Percentiles rank a stretch among this genome's conserved stretches.
These are phyloP conservation scores for Westerdykella sp. DNA, from an alignment of 2,329 filamentous ascomycete genomes.

Conservation along the genomic window DNA sequence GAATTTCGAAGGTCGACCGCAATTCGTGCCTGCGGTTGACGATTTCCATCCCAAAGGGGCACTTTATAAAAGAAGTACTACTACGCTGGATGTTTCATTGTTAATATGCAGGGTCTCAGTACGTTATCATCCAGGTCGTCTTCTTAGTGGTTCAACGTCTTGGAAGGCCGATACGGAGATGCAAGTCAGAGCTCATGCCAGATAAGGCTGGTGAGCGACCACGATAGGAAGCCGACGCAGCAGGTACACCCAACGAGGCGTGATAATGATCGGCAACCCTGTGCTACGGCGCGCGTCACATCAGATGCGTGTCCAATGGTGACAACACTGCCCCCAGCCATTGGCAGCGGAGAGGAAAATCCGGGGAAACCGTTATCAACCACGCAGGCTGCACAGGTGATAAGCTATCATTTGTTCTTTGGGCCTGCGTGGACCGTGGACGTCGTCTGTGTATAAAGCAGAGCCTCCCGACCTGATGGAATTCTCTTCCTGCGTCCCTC, in stretches of 20 bases:
- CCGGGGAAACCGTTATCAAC: constrained; percentile 31
- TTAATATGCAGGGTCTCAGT: constrained; percentile 6
- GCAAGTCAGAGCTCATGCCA: constrained; percentile 21
- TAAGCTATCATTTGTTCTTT: constrained; percentile 30
- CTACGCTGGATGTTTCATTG: background rate
- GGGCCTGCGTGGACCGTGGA: constrained; percentile 5
- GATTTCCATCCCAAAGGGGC: too few species aligned
- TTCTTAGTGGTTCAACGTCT: constrained; percentile 10
- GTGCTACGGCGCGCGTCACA: constrained; percentile 14
- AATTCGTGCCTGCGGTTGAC: background rate
- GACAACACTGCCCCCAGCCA: constrained; percentile 17
- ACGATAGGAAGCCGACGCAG: constrained; percentile 31
- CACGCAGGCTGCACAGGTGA: constrained; percentile 21
- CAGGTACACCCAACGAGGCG: constrained; percentile 10
- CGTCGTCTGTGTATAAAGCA: constrained; percentile 13
- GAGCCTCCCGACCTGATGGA: constrained; percentile 1
- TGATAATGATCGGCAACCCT: constrained; percentile 13
- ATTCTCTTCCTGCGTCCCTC: constrained; percentile 3
- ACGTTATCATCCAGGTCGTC: constrained; percentile 18
- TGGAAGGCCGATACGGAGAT: constrained; percentile 13
- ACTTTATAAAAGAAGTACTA: too few species aligned
- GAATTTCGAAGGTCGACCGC: constrained; percentile 5
- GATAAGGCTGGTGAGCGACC: constrained; percentile 30
- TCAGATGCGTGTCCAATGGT: constrained; percentile 11
- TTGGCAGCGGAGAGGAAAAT: constrained; percentile 9